Base-by-base conservation (phyloP, 805 yeast genomes). In the Nakazawaea ishiwadae region DNA sequence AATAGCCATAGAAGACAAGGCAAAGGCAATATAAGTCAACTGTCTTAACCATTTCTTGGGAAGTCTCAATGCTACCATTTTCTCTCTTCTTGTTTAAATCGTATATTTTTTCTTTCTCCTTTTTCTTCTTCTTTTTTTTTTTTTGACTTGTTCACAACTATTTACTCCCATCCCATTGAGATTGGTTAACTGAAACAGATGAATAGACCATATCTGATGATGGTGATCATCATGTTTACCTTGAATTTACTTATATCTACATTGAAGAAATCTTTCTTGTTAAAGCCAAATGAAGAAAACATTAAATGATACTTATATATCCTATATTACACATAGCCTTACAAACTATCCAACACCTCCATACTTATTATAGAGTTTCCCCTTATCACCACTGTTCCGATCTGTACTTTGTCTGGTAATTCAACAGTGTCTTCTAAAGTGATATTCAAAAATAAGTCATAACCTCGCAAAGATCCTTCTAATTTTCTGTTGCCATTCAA, bases 401-500 rank as follows among this genome's bases (percentile, higher is more conserved):
- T 45, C 10, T 51, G 48, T 3, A 37, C 37, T 20, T 45, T 42
- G 10, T 31, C 20, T 5, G 47, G 38, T 20, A 39, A 19, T 33
- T 55, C 55, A 17, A 53, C 53, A 4, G 53, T 53, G 26, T 52
- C 57, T 44, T 52, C 52, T 17, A 65, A 30, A 14, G 66, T 63
- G 38, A 65, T 44, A 40, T 65, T 65, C 31, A 65, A 42, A 35
- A 65, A 65, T 20, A 79, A 75, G 56, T 91, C 98, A 58, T 79
- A 91, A 2, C 98, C 98, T 52, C 86, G 69, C 41, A 91, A 70
- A 10, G 76, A 75, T 2, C 98, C 98, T n/a, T 77, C 74, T 1
- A 91, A 77, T 50, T 75, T 75, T 38, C 97, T 71, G 11, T 84
- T 65, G 1, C 96, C 95, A 58, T 87, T 88, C 45, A 91, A 69